Evolutionary conservation across 2,329 filamentous ascomycete genomes (phyloP), one percentile per base, ranked within the genome.

Genomic region (Clonostachys chloroleuca): DNA sequence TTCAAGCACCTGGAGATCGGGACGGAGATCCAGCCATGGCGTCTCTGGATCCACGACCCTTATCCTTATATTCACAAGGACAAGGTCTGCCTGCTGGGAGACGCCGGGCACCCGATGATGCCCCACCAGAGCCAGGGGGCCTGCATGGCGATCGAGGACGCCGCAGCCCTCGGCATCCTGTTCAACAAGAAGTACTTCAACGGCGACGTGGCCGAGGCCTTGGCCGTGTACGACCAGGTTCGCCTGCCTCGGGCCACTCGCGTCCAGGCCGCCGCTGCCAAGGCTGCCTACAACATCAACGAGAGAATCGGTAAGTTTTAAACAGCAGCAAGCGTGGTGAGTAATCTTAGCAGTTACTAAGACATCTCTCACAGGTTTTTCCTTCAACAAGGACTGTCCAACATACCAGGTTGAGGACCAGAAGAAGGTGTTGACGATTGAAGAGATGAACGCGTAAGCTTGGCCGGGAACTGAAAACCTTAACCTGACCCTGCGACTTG

Each of bases 101-200:
- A 88, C 57, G 84, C 84, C 9, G 83, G 73, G 3, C 83, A 86
- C 55, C 83, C 83, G 63, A 84, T 84, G 80, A 80, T 86, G 77
- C 82, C 83, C 2, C 75, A 87, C 56, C 84, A 87, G 58, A 83
- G 78, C 48, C 84, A 88, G 60, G 84, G 84, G 5, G 83, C 83
- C 0, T 84, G 81, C 54, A 84, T 83, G 80, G 81, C 83, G 0
- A 84, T 86, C 41, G 83, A 86, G 58, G 83, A 86, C 50, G 80
- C 81, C 0, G 83, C 78, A 0, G 80, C 80, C 0, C 60, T 87
- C 1, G 83, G 83, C 0, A 79, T 86, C 14, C 49, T 86, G 1
- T 86, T 87, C 58, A 74, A 65, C 59, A 61, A 63, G 52, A 55
- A 58, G 8, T 63, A 72, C 51, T 77, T 78, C 49, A 53, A 58